A percentile compares a stretch with the other conserved stretches of the same genome.
Evolutionary conservation across 164 flowering plant genomes (phyloP).

Genomic region (Vitis cinerea): DNA sequence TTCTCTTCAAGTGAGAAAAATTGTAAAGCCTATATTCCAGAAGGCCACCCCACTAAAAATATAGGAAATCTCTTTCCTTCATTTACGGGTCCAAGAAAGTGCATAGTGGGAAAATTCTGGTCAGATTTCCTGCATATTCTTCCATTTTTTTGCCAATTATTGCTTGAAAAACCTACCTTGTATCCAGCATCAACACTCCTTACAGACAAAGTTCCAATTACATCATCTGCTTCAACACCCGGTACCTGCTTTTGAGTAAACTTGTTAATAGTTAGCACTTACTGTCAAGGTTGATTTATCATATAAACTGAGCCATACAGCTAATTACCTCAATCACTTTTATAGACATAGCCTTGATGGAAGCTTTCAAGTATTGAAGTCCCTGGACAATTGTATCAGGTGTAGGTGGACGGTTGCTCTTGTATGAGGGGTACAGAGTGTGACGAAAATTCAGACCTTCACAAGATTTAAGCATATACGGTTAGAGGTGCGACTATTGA

Average conservation of each 20-base stretch:
- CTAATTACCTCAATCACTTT: conserved; percentile 85
- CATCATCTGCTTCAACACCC: conserved; percentile 99
- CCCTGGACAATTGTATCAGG: conserved; percentile 97
- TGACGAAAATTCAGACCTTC: conserved; percentile 90
- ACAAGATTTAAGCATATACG: conserved; percentile 16
- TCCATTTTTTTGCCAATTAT: not conserved
- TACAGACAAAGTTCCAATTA: conserved; percentile 89
- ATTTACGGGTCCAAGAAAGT: too few species aligned
- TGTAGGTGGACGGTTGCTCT: conserved; percentile 87
- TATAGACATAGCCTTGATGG: conserved; percentile 90
- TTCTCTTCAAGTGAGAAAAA: too few species aligned
- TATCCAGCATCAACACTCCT: conserved; percentile 80
- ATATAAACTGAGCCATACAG: not conserved
- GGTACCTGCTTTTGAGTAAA: conserved; percentile 60
- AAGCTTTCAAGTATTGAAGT: conserved; percentile 89
- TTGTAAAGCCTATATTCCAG: too few species aligned
- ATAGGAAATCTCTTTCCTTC: too few species aligned
- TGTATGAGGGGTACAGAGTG: conserved; percentile 80
- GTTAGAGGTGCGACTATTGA: not conserved
- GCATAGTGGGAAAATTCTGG: not conserved
- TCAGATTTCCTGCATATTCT: not conserved
- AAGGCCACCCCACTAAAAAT: too few species aligned
- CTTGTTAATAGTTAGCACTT: conserved; percentile 6
- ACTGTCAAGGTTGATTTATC: not conserved
- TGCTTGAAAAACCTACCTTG: conserved; percentile 50